Evolutionary conservation across 768 basidiomycete species (phyloP), one percentile per base, ranked within the genome.

Genomic region (Roridomyces roridus): DNA sequence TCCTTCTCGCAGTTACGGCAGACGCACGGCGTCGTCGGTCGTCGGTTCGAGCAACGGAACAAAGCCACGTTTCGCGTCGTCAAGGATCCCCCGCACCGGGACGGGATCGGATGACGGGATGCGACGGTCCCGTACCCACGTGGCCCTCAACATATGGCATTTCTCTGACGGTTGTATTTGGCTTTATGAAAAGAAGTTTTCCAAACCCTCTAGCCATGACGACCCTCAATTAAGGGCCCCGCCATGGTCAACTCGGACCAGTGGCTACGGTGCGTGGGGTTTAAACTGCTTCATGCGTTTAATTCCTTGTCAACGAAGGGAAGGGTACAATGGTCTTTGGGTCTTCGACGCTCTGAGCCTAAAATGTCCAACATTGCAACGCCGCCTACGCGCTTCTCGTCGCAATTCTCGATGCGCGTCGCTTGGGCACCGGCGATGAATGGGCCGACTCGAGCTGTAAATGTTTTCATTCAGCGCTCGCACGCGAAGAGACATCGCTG

Each of bases 61-160:
- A 72, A n/a, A 39, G 68, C 69, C 75, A 76, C 72, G 71, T 72
- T 72, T 70, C 73, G 74, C 72, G 73, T 74, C 72, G 72, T 68
- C 62, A 73, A 67, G 70, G 65, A 54, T 55, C 59, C 47, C 48
- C 63, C 64, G 63, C 23, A 42, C 54, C 59, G 67, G 68, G 67
- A 67, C 73, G 74, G 69, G 63, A 53, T 63, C n/a, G n/a, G n/a
- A n/a, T n/a, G n/a, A n/a, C n/a, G n/a, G 61, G 7, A 26, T 7
- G 12, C 4, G 9, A 15, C 36, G 21, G 15, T 25, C 25, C 36
- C 65, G 54, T 60, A n/a, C 63, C 62, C 60, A 52, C 46, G 34
- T 64, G 57, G 28, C 42, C 42, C 20, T 10, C 2, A 8, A 34
- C 3, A 34, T 42, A 20, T 17, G 46, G 36, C 44, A 12, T 24